These are phyloP conservation scores for Metschnikowia peoriensis DNA, from an alignment of 805 yeast species.

Conservation along the genomic window DNA sequence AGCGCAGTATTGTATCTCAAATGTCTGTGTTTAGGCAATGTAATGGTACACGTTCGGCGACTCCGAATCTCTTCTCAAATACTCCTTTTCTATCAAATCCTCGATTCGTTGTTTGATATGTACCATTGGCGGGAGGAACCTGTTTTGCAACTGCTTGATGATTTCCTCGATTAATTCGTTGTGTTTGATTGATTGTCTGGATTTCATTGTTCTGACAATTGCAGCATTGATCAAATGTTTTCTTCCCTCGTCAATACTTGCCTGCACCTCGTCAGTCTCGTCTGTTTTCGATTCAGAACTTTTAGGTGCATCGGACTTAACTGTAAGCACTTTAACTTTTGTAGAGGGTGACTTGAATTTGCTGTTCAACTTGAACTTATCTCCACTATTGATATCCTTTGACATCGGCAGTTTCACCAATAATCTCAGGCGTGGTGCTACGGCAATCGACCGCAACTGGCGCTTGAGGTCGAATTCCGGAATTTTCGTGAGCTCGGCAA, in stretches of 20 bases:
- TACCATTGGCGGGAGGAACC: constrained; percentile 69
- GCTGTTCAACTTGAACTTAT: constrained; percentile 64
- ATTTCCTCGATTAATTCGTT: constrained; percentile 67
- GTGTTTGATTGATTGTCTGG: constrained; percentile 59
- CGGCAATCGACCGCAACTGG: constrained; percentile 78
- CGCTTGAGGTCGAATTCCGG: constrained; percentile 72
- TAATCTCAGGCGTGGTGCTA: constrained; percentile 79
- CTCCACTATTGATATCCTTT: constrained; percentile 61
- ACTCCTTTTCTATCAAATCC: constrained; percentile 76
- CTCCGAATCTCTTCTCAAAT: constrained; percentile 66
- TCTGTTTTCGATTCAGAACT: constrained; percentile 45
- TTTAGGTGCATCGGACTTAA: constrained; percentile 28
- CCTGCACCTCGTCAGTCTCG: constrained; percentile 53
- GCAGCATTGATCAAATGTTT: constrained; percentile 78
- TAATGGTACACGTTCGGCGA: constrained; percentile 63
- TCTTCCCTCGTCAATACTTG: constrained; percentile 60
- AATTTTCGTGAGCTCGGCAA: constrained; percentile 63
- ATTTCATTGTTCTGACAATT: constrained; percentile 83
- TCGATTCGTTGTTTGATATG: constrained; percentile 73
- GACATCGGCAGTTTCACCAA: constrained; percentile 73
- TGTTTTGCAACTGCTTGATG: constrained; percentile 51
- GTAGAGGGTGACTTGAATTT: constrained; percentile 65
- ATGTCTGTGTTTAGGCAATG: constrained; percentile 45
- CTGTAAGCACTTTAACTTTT: constrained; percentile 74
- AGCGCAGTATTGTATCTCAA: not conserved